Percentiles rank a stretch among this genome's conserved stretches.
Evolutionary conservation across 2,329 filamentous ascomycete species (phyloP).

Genomic region (Elsinoe perseae): DNA sequence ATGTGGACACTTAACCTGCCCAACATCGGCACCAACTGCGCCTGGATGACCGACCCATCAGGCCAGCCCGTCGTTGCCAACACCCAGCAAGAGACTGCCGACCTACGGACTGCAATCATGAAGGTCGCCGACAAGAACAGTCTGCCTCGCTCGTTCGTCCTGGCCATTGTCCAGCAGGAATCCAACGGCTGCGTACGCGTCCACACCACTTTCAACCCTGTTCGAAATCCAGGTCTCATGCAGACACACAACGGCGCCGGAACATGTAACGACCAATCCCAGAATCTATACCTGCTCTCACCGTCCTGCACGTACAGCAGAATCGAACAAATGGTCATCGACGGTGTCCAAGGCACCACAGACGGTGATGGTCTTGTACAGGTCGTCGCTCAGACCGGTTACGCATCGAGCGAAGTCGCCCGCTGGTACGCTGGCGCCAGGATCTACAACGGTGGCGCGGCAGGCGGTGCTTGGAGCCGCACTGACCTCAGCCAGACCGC

Average conservation of each 20-base stretch:
- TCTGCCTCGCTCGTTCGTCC: slow-evolving; percentile 32
- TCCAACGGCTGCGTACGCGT: slow-evolving; percentile 41
- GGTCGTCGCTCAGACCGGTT: slow-evolving; percentile 27
- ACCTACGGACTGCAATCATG: slow-evolving; percentile 33
- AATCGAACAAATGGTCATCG: slow-evolving; percentile 37
- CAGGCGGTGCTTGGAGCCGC: slow-evolving; percentile 31
- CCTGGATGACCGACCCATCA: slow-evolving; percentile 1
- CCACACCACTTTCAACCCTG: slow-evolving; percentile 35
- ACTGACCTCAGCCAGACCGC: slow-evolving; percentile 35
- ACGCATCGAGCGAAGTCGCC: slow-evolving; percentile 25
- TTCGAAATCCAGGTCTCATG: slow-evolving; percentile 36
- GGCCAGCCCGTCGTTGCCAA: slow-evolving; percentile 33
- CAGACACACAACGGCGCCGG: slow-evolving; percentile 37
- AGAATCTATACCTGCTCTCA: slow-evolving; percentile 23
- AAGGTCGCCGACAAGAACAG: slow-evolving; percentile 31
- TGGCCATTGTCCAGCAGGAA: slow-evolving; percentile 42
- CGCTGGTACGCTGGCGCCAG: slow-evolving; percentile 43
- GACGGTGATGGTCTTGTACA: slow-evolving; percentile 39
- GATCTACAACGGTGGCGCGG: slow-evolving; percentile 44
- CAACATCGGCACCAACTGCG: slow-evolving; percentile 33
- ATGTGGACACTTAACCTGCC: slow-evolving; percentile 31
- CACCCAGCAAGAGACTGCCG: slow-evolving; percentile 29
- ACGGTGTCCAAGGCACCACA: slow-evolving; percentile 38
- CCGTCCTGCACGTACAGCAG: slow-evolving; percentile 32
- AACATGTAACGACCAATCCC: slow-evolving; percentile 31